These are phyloP conservation scores for Alternaria sp. DNA, from an alignment of 2,329 filamentous ascomycete species.

Conservation along the genomic window DNA sequence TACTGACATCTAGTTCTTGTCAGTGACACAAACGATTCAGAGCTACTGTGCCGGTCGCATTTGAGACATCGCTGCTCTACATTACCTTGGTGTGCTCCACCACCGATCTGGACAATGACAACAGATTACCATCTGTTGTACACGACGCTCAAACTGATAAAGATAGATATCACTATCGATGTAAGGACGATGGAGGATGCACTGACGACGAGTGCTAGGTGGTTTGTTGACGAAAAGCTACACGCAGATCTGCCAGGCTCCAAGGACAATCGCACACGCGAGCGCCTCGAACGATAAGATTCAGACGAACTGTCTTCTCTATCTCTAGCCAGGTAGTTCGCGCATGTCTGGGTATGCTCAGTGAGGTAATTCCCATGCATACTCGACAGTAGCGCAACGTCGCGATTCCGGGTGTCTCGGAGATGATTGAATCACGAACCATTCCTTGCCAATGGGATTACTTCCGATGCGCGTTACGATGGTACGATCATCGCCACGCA, in stretches of 20 bases:
- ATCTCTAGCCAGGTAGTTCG: not conserved
- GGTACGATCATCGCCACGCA: conserved; percentile 10
- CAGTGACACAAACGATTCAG: not conserved
- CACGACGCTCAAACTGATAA: not conserved
- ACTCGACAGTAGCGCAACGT: conserved; percentile 4
- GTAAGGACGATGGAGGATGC: not conserved
- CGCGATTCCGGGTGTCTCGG: not conserved
- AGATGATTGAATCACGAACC: conserved; percentile 4
- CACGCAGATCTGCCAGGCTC: not conserved
- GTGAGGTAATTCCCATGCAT: not conserved
- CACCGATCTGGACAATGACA: not conserved
- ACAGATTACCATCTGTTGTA: not conserved
- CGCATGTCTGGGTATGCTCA: not conserved
- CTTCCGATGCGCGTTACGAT: conserved; percentile 10
- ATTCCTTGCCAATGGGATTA: conserved; percentile 10
- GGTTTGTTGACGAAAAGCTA: not conserved
- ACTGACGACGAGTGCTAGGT: not conserved
- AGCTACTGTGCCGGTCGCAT: not conserved
- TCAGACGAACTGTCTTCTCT: not conserved
- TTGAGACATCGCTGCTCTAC: not conserved
- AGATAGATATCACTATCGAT: not conserved
- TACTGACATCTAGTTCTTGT: not conserved
- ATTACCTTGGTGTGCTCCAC: not conserved
- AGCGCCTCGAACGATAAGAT: not conserved
- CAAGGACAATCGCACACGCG: not conserved